Conservation (phyloP, 352 stramenopile species). For the Globisporangium polare region DNA sequence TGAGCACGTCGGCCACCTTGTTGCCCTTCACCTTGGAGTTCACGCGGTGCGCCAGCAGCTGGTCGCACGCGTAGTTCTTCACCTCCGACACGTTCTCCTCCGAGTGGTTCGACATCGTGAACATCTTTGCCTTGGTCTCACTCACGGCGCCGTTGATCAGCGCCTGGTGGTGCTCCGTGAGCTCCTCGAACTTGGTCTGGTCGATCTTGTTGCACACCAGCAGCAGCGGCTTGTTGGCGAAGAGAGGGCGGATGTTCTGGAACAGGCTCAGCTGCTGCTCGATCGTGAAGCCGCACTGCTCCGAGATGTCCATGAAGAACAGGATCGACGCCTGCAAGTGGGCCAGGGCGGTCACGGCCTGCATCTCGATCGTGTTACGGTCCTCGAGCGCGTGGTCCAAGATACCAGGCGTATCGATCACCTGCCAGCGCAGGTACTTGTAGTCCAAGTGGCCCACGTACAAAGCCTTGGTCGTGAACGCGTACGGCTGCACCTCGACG, state of each 20-base stretch:
- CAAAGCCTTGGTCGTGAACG: constrained; percentile 99
- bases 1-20: constrained; percentile 96
- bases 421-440: constrained; percentile 99
- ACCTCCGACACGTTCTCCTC: constrained; percentile 96
- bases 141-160: constrained; percentile 77
- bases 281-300: constrained; percentile 99
- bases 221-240: constrained; percentile 99
- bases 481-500: constrained; percentile 99
- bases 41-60: constrained; percentile 92
- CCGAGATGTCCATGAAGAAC: constrained; percentile 99
- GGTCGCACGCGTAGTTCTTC: constrained; percentile 94
- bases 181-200: constrained; percentile 91
- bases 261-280: constrained; percentile 98
- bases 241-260: constrained; percentile 97
- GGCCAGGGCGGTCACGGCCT: constrained; percentile 98
- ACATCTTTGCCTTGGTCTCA: constrained; percentile 89
- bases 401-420: constrained; percentile 99
- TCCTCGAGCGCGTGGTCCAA: constrained; percentile 99
- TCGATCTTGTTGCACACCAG: constrained; percentile 99
- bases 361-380: constrained; percentile 99
- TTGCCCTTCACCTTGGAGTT: constrained; percentile 94
- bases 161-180: constrained; percentile 72
- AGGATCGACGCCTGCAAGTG: constrained; percentile 99
- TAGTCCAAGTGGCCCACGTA: constrained; percentile 99
- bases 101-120: constrained; percentile 98